Evolutionary conservation across 2,329 filamentous ascomycete genomes (phyloP), one percentile per base, ranked within the genome.

Genomic region (Epichloe brachyelytri): DNA sequence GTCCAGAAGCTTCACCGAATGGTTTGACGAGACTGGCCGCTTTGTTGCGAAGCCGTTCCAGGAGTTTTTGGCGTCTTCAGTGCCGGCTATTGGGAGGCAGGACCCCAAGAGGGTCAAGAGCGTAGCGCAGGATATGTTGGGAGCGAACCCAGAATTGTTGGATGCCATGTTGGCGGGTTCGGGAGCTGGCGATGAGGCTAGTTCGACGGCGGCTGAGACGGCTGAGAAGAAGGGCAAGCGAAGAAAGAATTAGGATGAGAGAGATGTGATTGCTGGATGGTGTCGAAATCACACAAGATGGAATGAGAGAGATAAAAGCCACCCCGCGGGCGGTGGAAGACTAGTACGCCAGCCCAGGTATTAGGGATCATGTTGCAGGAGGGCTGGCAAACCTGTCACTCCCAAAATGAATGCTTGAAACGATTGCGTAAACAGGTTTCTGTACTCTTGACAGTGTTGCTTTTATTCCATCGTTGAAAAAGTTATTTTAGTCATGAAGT

Each of bases 1-100:
- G 54, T 68, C 75, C 55, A 76, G 77, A 43, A 76, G 83, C 37
- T 91, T 93, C 64, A 78, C 78, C 36, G 74, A 78, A 49, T 93
- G 86, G 85, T 93, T 91, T 59, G 85, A 94, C 65, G 71, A 70
- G 51, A 71, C 74, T 40, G 88, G 88, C 47, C 78, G 76, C 64
- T 89, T 93, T 64, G 77, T 89, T 44, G 77, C 80, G 8, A 72
- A 79, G 57, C 86, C 87, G 5, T 90, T 93, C 68, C 87, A 93
- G 74, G 78, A 82, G 63, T 80, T 87, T 70, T 72, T 93, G 46
- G 86, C 85, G 11, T 76, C 76, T n/a, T 75, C 77, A 40, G 74
- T 91, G 3, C 78, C 82, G 1, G 63, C 77, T 34, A 76, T 91
- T 54, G 86, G 82, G 48, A 74, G 74, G 58, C 75, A 75, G 34